These are phyloP conservation scores for Colletotrichum orbiculare DNA, from an alignment of 2,329 filamentous ascomycete species.

Conservation along the genomic window DNA sequence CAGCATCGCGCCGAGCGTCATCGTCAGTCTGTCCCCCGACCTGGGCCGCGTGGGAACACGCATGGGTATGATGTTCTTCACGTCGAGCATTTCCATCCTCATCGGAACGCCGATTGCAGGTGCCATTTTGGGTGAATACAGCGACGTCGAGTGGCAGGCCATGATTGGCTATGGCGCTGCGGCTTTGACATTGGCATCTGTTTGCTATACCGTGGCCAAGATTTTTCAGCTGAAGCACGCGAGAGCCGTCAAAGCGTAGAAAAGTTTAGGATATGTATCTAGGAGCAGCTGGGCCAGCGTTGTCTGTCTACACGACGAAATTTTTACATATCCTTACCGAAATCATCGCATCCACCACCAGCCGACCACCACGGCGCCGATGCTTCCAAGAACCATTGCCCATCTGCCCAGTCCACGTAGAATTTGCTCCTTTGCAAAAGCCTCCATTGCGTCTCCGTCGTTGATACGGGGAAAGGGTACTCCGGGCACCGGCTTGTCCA, in stretches of 20 bases:
- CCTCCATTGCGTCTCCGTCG: slow-evolving; percentile 38
- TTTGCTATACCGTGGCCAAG: slow-evolving; percentile 27
- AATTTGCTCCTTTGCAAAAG: slow-evolving; percentile 20
- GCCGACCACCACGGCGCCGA: background rate
- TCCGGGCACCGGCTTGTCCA: slow-evolving; percentile 44
- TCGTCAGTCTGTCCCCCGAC: slow-evolving; percentile 51
- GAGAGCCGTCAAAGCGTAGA: background rate
- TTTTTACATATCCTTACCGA: background rate
- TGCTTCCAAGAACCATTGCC: background rate
- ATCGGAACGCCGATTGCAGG: slow-evolving; percentile 58
- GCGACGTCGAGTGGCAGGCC: slow-evolving; percentile 27
- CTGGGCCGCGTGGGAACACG: slow-evolving; percentile 48
- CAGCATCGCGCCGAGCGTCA: slow-evolving; percentile 53
- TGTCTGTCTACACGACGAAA: background rate
- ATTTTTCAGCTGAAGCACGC: slow-evolving; percentile 31
- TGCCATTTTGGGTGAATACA: slow-evolving; percentile 35
- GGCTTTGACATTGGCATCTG: slow-evolving; percentile 25
- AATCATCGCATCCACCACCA: slow-evolving; percentile 8
- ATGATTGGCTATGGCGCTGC: slow-evolving; percentile 35
- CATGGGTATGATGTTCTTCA: slow-evolving; percentile 48
- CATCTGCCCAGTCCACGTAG: slow-evolving; percentile 11
- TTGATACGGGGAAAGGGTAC: slow-evolving; percentile 44
- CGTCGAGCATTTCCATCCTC: slow-evolving; percentile 58
- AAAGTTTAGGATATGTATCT: background rate
- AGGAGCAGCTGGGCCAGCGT: background rate